phyloP scores from a whole-genome alignment of 106 monocot genomes.

The Phalaenopsis equestris region DNA sequence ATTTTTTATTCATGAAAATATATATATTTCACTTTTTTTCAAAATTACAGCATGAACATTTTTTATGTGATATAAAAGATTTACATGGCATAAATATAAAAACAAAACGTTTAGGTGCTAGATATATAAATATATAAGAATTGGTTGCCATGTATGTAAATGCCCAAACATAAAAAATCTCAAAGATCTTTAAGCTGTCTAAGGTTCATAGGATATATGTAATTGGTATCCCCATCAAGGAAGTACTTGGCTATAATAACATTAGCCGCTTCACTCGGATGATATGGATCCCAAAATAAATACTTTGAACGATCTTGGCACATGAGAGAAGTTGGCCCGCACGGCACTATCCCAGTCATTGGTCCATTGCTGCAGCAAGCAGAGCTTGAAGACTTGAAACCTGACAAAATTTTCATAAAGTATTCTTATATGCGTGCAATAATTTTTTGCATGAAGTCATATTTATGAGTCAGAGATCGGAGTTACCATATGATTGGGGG shows the following conservation, averaged over 20 bases:
- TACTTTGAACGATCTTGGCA: conserved; percentile 36
- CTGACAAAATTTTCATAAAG: conserved; percentile 9
- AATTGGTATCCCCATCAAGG: conserved; percentile 58
- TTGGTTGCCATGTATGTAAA: no score
- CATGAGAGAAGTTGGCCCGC: conserved; percentile 54
- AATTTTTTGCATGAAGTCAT: no score
- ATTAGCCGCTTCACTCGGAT: conserved; percentile 84
- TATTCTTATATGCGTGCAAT: no score
- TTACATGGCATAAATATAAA: no score
- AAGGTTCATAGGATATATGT: conserved; percentile 65
- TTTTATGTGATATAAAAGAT: no score
- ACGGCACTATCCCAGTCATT: conserved; percentile 57
- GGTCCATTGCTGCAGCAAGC: conserved; percentile 78
- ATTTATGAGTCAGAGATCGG: no score
- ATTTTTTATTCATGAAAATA: neutral
- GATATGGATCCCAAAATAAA: conserved; percentile 91
- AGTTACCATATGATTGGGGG: conserved; percentile 45
- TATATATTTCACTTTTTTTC: neutral
- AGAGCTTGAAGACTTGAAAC: conserved; percentile 53
- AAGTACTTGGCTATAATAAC: conserved; percentile 47
- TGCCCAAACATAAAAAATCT: neutral
- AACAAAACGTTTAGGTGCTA: no score
- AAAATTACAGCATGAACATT: no score
- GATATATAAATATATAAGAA: no score
- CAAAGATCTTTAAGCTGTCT: conserved; percentile 32